Conservation (phyloP, 2,329 filamentous ascomycete genomes). For the Akanthomyces muscarius region DNA sequence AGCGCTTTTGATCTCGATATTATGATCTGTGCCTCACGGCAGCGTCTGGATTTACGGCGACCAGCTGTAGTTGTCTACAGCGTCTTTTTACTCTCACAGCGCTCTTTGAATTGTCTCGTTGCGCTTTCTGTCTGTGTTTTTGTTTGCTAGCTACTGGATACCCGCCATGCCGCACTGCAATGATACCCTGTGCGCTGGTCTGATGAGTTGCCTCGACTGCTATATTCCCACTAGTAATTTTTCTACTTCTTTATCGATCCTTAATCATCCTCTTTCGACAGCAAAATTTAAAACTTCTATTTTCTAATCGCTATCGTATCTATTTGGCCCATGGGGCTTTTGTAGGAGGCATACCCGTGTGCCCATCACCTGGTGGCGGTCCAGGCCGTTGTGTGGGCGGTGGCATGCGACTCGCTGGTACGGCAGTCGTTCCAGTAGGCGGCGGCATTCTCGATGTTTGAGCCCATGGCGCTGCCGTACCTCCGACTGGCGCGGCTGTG, state of each 20-base stretch:
- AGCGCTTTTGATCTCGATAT: not conserved
- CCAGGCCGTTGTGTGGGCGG: not conserved
- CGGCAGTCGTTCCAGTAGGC: slow-evolving; percentile 21
- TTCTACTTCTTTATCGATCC: not conserved
- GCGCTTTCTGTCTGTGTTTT: slow-evolving; percentile 9
- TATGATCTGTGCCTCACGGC: not conserved
- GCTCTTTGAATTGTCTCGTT: not conserved
- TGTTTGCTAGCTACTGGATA: slow-evolving; percentile 18
- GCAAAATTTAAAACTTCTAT: slow-evolving; percentile 2
- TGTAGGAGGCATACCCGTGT: slow-evolving; percentile 24
- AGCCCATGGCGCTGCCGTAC: slow-evolving; percentile 31
- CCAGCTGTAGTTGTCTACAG: not conserved
- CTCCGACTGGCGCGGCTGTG: slow-evolving; percentile 31
- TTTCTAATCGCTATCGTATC: slow-evolving; percentile 1
- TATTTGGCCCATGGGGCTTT: slow-evolving; percentile 46
- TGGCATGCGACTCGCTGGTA: slow-evolving; percentile 3
- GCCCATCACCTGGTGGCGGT: not conserved
- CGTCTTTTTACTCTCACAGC: slow-evolving; percentile 15
- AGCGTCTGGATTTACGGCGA: not conserved
- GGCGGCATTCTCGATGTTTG: slow-evolving; percentile 36
- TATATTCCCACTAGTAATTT: slow-evolving; percentile 12
- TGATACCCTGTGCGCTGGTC: slow-evolving; percentile 9
- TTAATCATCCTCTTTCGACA: slow-evolving; percentile 1
- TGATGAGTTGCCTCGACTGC: slow-evolving; percentile 11
- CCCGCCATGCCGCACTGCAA: slow-evolving; percentile 10